Evolutionary conservation across 2,329 filamentous ascomycete species (phyloP).

Genomic region (Saccharata proteae): DNA sequence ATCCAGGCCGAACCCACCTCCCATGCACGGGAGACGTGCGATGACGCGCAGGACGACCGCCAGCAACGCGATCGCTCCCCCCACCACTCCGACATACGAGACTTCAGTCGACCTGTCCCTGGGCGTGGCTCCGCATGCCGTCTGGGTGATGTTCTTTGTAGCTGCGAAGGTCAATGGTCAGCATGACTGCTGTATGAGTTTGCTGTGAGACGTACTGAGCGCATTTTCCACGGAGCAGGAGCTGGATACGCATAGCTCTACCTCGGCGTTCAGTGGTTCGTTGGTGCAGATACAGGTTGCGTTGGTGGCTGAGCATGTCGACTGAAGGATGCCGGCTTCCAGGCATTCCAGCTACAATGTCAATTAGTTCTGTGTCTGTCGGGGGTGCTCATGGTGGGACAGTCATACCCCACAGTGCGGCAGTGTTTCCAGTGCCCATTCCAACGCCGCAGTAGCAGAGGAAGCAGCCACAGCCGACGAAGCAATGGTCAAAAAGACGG

Average conservation of each 20-base stretch:
- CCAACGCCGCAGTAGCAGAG: no score
- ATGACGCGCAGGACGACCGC: constrained; percentile 24
- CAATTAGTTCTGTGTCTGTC: no score
- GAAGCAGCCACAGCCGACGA: no score
- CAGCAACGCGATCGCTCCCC: constrained; percentile 22
- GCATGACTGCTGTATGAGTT: not conserved
- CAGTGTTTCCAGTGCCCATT: no score
- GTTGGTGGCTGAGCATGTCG: constrained; percentile 2
- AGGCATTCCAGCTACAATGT: no score
- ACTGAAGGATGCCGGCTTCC: no score
- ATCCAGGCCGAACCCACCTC: constrained; percentile 24
- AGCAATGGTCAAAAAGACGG: no score
- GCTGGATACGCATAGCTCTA: constrained; percentile 4
- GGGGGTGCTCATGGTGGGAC: no score
- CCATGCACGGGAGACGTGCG: constrained; percentile 22
- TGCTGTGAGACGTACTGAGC: not conserved
- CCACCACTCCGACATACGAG: constrained; percentile 21
- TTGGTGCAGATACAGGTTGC: constrained; percentile 8
- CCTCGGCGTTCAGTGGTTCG: constrained; percentile 1
- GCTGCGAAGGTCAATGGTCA: constrained; percentile 16
- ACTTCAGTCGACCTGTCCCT: constrained; percentile 22
- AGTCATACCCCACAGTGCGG: no score
- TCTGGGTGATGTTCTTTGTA: constrained; percentile 30
- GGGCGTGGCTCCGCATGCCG: constrained; percentile 26
- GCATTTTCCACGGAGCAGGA: constrained; percentile 6